These are phyloP conservation scores for Lasiosphaeris hirsuta DNA, from an alignment of 495 filamentous ascomycete species.

Conservation along the genomic window DNA sequence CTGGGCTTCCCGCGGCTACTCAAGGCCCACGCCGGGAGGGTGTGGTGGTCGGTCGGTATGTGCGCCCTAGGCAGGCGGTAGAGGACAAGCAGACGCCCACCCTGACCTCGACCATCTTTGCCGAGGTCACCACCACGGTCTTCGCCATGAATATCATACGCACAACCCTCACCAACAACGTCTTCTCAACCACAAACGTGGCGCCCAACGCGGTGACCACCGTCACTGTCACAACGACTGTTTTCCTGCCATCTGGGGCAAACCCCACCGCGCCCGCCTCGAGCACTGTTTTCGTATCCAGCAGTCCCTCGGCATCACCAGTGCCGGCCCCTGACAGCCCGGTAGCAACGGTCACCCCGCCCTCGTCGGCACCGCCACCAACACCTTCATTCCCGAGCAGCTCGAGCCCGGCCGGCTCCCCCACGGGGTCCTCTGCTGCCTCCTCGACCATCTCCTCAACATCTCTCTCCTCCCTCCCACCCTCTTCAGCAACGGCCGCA, in stretches of 20 bases:
- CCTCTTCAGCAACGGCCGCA: neutral
- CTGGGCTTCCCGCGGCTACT: no score
- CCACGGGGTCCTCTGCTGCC: neutral
- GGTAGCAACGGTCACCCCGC: neutral
- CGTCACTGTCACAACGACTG: conserved; percentile 20
- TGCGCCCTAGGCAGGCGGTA: neutral
- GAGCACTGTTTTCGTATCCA: neutral
- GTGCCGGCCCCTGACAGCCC: neutral
- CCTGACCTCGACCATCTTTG: conserved; percentile 16
- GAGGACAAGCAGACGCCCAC: conserved; percentile 6
- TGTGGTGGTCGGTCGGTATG: no score
- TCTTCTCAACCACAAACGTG: conserved; percentile 21
- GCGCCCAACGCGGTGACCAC: conserved; percentile 27
- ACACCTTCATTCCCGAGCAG: neutral
- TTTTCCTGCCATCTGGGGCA: conserved; percentile 14
- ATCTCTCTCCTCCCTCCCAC: neutral
- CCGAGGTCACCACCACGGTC: conserved; percentile 15
- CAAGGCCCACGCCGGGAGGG: no score
- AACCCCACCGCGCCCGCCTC: conserved; percentile 3
- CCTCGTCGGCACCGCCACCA: neutral
- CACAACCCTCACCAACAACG: conserved; percentile 20
- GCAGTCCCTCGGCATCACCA: neutral
- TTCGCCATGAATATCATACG: conserved; percentile 1
- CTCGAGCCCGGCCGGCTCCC: neutral
- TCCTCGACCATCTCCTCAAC: no score